Evolutionary conservation across 108 stramenopile genomes (phyloP), one percentile per base, ranked within the genome.

Genomic region (Thalassiosira profunda): DNA sequence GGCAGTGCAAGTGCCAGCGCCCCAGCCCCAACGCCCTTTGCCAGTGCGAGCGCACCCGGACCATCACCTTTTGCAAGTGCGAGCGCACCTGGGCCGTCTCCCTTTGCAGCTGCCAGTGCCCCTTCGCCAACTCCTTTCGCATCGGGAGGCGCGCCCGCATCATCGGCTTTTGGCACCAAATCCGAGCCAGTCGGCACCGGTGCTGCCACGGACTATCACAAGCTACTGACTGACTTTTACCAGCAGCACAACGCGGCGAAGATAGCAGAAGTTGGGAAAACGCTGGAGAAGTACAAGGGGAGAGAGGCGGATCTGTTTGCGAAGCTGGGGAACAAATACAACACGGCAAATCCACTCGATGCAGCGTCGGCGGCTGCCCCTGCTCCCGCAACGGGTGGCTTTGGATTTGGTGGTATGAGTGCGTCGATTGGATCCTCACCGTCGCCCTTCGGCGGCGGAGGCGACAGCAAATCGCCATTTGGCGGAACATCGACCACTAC

Each of bases 291-390:
- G 54, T 93, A 92, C 76, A 87, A 89, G 82, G 88, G 91, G 6
- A 48, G 60, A 18, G 90, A 94, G 62, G 40, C 26, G 2, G 78
- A 83, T 47, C 65, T 95, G 84, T 89, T 96, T 54, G 45, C 80
- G 17, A 93, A 93, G 55, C 76, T 96, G 17, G 87, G 89, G 44
- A 88, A 90, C 67, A 93, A 96, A 56, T 96, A 96, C 73, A 75
- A 86, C 36, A 48, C 86, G 2, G 33, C 63, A 26, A 88, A 85
- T 62, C 90, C 87, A 38, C 36, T 88, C 45, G 78, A 86, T 43
- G 33, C 51, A 52, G 26, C 29, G 18, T 4, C 45, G n/a, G 33
- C 69, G 35, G 54, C 18, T 52, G 15, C 43, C 9, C 21, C 42
- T 26, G 45, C 62, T 5, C 14, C 59, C 28, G 30, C 72, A 38